Conservation (phyloP, 2,329 filamentous ascomycete genomes). For the Trichoderma aggressivum region DNA sequence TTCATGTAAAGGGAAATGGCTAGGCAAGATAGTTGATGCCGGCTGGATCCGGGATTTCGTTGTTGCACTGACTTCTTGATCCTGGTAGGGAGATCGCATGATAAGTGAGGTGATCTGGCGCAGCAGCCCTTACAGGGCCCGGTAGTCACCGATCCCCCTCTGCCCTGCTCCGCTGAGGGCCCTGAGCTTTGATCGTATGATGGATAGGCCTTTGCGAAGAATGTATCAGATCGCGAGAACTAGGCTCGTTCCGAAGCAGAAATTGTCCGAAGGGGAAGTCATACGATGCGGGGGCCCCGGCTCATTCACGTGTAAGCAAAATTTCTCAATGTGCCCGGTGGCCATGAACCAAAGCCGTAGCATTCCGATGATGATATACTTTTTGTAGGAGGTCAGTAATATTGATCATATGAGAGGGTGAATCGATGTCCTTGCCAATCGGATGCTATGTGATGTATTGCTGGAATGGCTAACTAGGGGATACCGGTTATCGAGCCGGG, state of each 20-base stretch:
- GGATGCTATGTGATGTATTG: background rate
- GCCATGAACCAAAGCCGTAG: background rate
- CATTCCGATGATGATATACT: background rate
- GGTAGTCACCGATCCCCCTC: background rate
- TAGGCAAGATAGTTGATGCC: background rate
- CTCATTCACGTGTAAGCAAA: background rate
- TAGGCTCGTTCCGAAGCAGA: background rate
- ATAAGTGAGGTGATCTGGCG: slow-evolving; percentile 13
- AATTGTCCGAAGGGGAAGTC: background rate
- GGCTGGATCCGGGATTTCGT: background rate
- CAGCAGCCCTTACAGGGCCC: background rate
- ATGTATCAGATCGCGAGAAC: background rate
- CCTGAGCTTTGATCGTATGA: background rate
- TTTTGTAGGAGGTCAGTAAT: background rate
- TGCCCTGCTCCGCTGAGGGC: background rate
- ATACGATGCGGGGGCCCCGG: background rate
- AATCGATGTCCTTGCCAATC: background rate
- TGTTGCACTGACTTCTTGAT: background rate
- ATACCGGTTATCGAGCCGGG: background rate
- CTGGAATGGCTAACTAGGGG: background rate
- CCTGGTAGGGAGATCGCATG: background rate
- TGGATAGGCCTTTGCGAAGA: background rate
- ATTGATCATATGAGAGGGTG: background rate
- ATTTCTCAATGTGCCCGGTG: background rate
- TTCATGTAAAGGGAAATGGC: too few relatives aligned